Evolutionary conservation across 345 rosid species (phyloP).

Genomic region (Trapa bicornis): DNA sequence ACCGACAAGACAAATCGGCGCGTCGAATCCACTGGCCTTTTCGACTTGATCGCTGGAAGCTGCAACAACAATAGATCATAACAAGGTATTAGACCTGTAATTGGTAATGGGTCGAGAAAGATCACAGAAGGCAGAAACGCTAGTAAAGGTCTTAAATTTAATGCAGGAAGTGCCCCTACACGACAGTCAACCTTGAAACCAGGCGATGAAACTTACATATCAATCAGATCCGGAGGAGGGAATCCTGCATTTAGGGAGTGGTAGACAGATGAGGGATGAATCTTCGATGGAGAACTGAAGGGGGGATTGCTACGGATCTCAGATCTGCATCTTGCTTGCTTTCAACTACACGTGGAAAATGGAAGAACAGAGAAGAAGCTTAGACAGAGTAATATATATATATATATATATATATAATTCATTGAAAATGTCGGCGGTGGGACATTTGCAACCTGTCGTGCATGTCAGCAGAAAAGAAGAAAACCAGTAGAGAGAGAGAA

Average conservation of each 20-base stretch:
- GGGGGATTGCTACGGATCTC: background rate
- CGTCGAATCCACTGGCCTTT: slow-evolving; percentile 69
- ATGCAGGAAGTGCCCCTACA: background rate
- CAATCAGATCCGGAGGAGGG: background rate
- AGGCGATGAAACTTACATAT: background rate
- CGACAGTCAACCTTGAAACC: background rate
- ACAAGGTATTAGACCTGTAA: background rate
- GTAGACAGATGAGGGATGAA: background rate
- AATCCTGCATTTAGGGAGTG: background rate
- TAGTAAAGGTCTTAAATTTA: background rate
- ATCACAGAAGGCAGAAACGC: no score
- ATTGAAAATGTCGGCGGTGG: no score
- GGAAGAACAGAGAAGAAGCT: background rate
- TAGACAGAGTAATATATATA: background rate
- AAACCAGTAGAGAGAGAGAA: background rate
- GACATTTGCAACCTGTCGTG: no score
- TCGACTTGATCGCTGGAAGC: slow-evolving; percentile 36
- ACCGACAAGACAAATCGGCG: slow-evolving; percentile 49
- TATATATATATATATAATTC: no score
- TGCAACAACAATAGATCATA: background rate
- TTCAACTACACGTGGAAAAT: background rate
- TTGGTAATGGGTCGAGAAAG: no score
- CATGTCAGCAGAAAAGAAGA: background rate
- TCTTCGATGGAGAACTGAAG: no score
- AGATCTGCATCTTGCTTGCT: background rate